Evolutionary conservation across 208 protist genomes (phyloP).

Genomic region (Novymonas esmeraldas): DNA sequence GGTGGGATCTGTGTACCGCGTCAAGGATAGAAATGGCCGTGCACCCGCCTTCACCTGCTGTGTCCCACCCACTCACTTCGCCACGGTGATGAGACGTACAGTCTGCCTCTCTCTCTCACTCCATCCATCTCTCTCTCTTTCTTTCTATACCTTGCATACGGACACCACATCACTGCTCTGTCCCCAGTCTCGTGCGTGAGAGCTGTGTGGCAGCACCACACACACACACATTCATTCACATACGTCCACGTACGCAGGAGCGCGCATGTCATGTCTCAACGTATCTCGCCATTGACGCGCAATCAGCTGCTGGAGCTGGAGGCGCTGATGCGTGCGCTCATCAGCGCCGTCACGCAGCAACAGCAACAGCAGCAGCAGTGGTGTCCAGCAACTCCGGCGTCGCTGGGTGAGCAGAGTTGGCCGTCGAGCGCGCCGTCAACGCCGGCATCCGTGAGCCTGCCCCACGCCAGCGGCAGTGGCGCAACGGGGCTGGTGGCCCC

Average conservation of each 20-base stretch:
- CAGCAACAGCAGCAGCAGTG: slow-evolving; percentile 8
- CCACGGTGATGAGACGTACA: background rate
- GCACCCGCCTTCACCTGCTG: no score
- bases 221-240: background rate
- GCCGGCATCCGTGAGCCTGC: slow-evolving; percentile 5
- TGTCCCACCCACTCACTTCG: no score
- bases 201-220: slow-evolving; percentile 1
- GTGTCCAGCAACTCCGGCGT: slow-evolving; percentile 1
- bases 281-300: slow-evolving; percentile 67
- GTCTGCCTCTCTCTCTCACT: background rate
- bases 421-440: slow-evolving; percentile 11
- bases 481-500: background rate
- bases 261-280: slow-evolving; percentile 32
- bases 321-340: slow-evolving; percentile 40
- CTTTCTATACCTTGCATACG: background rate
- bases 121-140: background rate
- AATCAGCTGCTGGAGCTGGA: slow-evolving; percentile 76
- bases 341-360: slow-evolving; percentile 25
- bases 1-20: no score
- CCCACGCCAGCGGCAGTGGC: background rate
- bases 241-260: background rate
- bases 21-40: no score
- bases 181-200: no score
- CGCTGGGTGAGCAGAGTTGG: slow-evolving; percentile 12
- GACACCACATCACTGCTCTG: no score